Percentiles rank a stretch among this genome's conserved stretches.
These are phyloP conservation scores for Coniochaeta prunicola DNA, from an alignment of 2,329 filamentous ascomycete species.

Conservation along the genomic window DNA sequence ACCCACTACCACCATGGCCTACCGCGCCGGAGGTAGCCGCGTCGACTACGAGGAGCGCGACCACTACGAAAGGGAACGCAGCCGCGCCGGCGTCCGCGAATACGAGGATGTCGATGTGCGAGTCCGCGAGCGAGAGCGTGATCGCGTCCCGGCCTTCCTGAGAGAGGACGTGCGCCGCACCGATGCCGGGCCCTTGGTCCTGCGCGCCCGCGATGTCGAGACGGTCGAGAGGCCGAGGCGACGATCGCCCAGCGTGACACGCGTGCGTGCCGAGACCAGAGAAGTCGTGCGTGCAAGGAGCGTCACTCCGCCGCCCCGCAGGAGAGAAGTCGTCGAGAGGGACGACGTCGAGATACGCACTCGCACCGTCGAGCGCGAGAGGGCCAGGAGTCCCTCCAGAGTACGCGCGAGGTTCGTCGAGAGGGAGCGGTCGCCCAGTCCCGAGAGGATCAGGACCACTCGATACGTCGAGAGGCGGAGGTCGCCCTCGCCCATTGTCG, in stretches of 20 bases:
- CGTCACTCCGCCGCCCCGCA: constrained; percentile 19
- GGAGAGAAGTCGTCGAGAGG: constrained; percentile 25
- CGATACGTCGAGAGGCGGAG: constrained; percentile 23
- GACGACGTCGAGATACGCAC: constrained; percentile 17
- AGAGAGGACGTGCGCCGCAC: constrained; percentile 39
- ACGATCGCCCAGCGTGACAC: constrained; percentile 32
- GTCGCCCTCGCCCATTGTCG: constrained; percentile 30
- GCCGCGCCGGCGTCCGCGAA: constrained; percentile 24
- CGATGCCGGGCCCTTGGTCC: constrained; percentile 45
- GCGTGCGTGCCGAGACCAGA: constrained; percentile 29
- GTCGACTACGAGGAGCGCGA: constrained; percentile 5
- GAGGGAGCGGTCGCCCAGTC: constrained; percentile 31
- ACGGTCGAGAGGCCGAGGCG: constrained; percentile 40
- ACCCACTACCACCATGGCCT: constrained; percentile 3
- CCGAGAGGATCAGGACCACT: constrained; percentile 17
- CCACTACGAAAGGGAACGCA: background rate
- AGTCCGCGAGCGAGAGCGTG: constrained; percentile 33
- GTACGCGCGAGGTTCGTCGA: constrained; percentile 28
- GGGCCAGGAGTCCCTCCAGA: constrained; percentile 13
- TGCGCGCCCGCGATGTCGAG: constrained; percentile 49
- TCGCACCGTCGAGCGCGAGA: constrained; percentile 22
- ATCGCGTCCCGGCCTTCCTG: constrained; percentile 42
- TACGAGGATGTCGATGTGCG: constrained; percentile 28
- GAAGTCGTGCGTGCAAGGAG: constrained; percentile 35
- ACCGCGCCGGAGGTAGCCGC: constrained; percentile 5